These are phyloP conservation scores for Mytilinidion resinicola DNA, from an alignment of 495 filamentous ascomycete genomes.

Conservation along the genomic window DNA sequence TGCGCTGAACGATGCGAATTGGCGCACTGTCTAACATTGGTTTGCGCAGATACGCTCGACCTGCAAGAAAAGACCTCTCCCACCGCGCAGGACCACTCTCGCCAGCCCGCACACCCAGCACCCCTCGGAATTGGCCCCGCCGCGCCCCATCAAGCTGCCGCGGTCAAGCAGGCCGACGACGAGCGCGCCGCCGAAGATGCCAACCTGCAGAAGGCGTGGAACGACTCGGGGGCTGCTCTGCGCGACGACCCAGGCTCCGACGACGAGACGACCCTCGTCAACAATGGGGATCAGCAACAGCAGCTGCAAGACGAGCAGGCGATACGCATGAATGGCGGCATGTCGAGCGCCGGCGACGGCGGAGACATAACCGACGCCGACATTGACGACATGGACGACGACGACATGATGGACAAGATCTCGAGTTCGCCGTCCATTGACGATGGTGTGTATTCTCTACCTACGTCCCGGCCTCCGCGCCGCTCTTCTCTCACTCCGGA, in stretches of 20 bases:
- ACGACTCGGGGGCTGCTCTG: constrained; percentile 45
- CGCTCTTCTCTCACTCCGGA: constrained; percentile 29
- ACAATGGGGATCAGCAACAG: constrained; percentile 20
- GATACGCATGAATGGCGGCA: constrained; percentile 24
- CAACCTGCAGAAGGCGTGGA: constrained; percentile 38
- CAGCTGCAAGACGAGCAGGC: constrained; percentile 23
- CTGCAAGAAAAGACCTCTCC: constrained; percentile 78
- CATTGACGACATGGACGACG: constrained; percentile 69
- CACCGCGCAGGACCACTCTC: constrained; percentile 72
- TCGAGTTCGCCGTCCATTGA: constrained; percentile 97
- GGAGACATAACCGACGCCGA: constrained; percentile 65
- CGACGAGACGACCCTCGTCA: constrained; percentile 26
- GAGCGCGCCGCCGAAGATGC: constrained; percentile 62
- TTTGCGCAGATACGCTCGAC: constrained; percentile 76
- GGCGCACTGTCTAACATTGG: constrained; percentile 20
- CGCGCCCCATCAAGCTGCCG: constrained; percentile 79
- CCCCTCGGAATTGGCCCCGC: constrained; percentile 50
- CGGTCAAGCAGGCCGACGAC: constrained; percentile 70
- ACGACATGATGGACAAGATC: constrained; percentile 93
- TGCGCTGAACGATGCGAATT: constrained; percentile 17
- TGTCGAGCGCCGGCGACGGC: constrained; percentile 13
- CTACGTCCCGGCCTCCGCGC: constrained; percentile 30
- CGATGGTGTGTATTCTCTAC: constrained; percentile 72
- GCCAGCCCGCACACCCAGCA: constrained; percentile 46
- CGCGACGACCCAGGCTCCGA: constrained; percentile 37